Base-by-base conservation (phyloP, 139 green algal genomes). In the Micromonas pusilla region DNA sequence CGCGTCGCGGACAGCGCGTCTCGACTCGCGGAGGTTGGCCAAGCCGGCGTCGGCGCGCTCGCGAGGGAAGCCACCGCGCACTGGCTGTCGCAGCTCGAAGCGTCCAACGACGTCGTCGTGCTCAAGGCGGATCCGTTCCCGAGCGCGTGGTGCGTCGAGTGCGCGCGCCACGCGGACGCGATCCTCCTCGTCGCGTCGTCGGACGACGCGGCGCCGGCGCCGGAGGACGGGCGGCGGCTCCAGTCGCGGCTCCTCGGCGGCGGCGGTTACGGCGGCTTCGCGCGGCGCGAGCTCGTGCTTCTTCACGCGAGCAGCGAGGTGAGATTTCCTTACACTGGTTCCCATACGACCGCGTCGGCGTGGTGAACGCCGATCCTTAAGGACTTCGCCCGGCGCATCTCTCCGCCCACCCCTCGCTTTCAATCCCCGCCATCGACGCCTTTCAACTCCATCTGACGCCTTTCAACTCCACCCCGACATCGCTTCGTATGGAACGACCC, bases 81-180 rank as follows among this genome's bases (percentile, higher is more conserved):
- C 30, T 75, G 68, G 68, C 38, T 75, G 23, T 31, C 37, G 25
- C 68, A 75, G 38, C 68, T 75, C 37, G 68, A 75, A 62, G 31
- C 37, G 23, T 21, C 68, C 3, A 33, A 75, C 37, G 68, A 75
- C 37, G 68, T 75, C 21, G 68, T 75, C 20, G 1, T 75, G 13
- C 25, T 75, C 19, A 75, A 75, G 30, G 68, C 34, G n/a, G 68
- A 75, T 32, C 68, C 68, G 37, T 75, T 75, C 37, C 68, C 68
- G 23, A 62, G 34, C 21, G 20, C 37, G 3, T 75, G 68, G 68
- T 75, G 68, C 37, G 37, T 39, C 20, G n/a, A 60, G 37, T 75
- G 68, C 30, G 68, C 68, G 37, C 16, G 37, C 9, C 68, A 75
- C 30, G 33, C 26, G 26, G 68, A 75, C 37, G 23, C 30, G 25